A percentile compares a stretch with the other conserved stretches of the same genome.
These are phyloP conservation scores for Metahyphopichia silvanorum DNA, from an alignment of 805 yeast genomes.

Conservation along the genomic window DNA sequence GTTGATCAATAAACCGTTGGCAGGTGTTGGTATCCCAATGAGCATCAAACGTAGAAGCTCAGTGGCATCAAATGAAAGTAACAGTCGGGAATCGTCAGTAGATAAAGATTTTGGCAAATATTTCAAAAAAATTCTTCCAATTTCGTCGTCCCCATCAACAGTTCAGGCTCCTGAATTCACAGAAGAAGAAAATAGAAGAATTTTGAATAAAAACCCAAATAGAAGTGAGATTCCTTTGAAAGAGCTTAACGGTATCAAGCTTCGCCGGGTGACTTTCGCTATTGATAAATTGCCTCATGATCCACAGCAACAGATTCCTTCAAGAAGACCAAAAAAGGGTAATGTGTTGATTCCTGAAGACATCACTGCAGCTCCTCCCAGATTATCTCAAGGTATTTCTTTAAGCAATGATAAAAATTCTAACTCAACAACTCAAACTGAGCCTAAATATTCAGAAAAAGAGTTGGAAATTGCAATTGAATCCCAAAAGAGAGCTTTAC, in stretches of 20 bases:
- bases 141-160: not conserved
- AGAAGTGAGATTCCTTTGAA: conserved; percentile 31
- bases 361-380: conserved; percentile 56
- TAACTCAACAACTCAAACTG: conserved; percentile 14
- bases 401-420: conserved; percentile 23
- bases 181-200: conserved; percentile 19
- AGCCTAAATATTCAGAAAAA: conserved; percentile 34
- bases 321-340: conserved; percentile 52
- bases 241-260: conserved; percentile 27
- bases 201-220: conserved; percentile 45
- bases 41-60: conserved; percentile 8
- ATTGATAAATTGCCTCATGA: conserved; percentile 68
- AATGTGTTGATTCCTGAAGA: conserved; percentile 62
- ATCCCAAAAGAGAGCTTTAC: conserved; percentile 48
- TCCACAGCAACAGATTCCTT: conserved; percentile 70
- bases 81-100: not conserved
- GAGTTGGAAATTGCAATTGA: conserved; percentile 59
- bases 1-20: conserved; percentile 22
- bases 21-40: conserved; percentile 16
- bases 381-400: conserved; percentile 67
- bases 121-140: not conserved
- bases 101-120: conserved; percentile 1
- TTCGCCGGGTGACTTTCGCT: conserved; percentile 75
- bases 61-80: not conserved
- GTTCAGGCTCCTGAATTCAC: not conserved